These are phyloP conservation scores for Immersiporthe knoxdaviesiana DNA, from an alignment of 2,329 filamentous ascomycete genomes.

Conservation along the genomic window DNA sequence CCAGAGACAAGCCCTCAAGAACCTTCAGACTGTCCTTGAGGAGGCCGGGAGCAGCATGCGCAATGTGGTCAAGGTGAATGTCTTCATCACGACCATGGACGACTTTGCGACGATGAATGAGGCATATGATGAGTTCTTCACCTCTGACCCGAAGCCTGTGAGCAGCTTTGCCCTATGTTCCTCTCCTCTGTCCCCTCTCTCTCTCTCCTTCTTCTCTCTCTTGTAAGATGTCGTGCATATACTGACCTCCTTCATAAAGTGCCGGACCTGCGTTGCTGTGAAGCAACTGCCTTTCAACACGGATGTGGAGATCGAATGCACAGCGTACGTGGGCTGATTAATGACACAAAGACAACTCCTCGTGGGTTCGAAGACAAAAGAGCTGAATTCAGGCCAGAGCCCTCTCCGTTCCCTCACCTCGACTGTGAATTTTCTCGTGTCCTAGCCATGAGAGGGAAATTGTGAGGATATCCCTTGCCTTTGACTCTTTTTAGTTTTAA, in stretches of 20 bases:
- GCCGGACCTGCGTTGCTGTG: slow-evolving; percentile 72
- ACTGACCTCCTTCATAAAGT: slow-evolving; percentile 35
- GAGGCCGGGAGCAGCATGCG: slow-evolving; percentile 61
- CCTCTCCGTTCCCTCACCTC: background rate
- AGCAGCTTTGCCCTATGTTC: slow-evolving; percentile 48
- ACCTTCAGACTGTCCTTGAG: slow-evolving; percentile 61
- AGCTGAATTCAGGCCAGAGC: slow-evolving; percentile 9
- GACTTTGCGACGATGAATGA: slow-evolving; percentile 64
- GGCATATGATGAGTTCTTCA: slow-evolving; percentile 56
- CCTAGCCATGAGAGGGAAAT: background rate
- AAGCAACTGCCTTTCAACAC: slow-evolving; percentile 72
- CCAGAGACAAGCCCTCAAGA: slow-evolving; percentile 59
- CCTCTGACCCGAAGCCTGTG: slow-evolving; percentile 50
- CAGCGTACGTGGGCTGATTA: slow-evolving; percentile 47
- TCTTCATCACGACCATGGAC: slow-evolving; percentile 68
- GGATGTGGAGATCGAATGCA: slow-evolving; percentile 76
- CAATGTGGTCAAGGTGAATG: slow-evolving; percentile 69
- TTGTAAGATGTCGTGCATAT: background rate
- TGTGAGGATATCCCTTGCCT: background rate
- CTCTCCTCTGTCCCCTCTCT: too few relatives aligned
- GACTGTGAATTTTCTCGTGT: background rate
- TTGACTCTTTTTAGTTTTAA: too few relatives aligned
- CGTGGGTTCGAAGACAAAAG: slow-evolving; percentile 1
- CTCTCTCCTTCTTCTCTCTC: background rate
- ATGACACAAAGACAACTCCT: background rate